These are phyloP conservation scores for Fusarium miscanthi DNA, from an alignment of 2,329 filamentous ascomycete species.

Conservation along the genomic window DNA sequence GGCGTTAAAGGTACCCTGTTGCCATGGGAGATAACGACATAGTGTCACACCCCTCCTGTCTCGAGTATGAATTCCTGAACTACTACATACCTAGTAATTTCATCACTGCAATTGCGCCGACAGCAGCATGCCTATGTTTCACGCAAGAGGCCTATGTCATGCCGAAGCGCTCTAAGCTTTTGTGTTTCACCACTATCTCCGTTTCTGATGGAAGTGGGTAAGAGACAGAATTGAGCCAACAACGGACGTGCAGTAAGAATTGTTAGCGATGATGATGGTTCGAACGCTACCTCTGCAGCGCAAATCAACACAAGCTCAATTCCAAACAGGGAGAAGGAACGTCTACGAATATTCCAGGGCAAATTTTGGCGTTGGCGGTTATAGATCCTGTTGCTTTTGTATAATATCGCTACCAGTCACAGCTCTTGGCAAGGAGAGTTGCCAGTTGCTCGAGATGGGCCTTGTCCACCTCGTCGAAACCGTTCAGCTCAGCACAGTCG, in stretches of 20 bases:
- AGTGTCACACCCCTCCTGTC: slow-evolving; percentile 20
- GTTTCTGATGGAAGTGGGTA: slow-evolving; percentile 30
- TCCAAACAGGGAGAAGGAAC: background rate
- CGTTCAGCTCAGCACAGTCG: slow-evolving; percentile 74
- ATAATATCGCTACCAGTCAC: slow-evolving; percentile 67
- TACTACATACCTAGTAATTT: background rate
- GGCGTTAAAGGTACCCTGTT: slow-evolving; percentile 29
- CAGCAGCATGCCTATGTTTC: slow-evolving; percentile 27
- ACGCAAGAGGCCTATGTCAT: slow-evolving; percentile 12
- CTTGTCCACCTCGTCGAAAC: slow-evolving; percentile 77
- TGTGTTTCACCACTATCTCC: slow-evolving; percentile 17
- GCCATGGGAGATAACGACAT: slow-evolving; percentile 36
- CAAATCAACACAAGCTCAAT: background rate
- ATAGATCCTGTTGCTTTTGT: background rate
- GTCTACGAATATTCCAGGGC: too few species aligned
- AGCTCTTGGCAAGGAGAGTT: slow-evolving; percentile 65
- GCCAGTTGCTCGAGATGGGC: slow-evolving; percentile 74
- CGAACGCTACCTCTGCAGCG: background rate
- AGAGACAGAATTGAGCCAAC: background rate
- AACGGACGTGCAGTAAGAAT: background rate
- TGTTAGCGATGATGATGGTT: slow-evolving; percentile 7
- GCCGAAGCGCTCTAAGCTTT: slow-evolving; percentile 11
- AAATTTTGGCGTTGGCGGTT: background rate
- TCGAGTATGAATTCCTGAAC: slow-evolving; percentile 10
- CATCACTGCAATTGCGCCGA: slow-evolving; percentile 8